Conservation (phyloP, 2,329 filamentous ascomycete genomes). For the Fusarium sp. region DNA sequence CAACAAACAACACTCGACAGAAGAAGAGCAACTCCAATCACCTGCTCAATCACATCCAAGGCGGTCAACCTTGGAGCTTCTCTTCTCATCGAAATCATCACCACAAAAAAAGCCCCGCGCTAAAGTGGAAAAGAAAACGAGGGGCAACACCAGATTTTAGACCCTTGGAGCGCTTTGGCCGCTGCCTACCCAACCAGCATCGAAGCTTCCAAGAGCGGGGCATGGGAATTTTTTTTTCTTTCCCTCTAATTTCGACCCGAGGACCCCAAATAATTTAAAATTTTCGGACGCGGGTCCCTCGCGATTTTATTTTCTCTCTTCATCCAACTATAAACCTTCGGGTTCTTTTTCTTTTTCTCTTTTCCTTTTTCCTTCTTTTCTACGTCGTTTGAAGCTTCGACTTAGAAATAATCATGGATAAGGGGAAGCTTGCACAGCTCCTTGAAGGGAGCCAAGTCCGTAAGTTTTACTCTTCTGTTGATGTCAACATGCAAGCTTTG, state of each 20-base stretch:
- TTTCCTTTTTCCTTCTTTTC: slow-evolving; percentile 26
- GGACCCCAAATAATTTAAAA: slow-evolving; percentile 37
- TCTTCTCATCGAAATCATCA: slow-evolving; percentile 22
- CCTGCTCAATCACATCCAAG: background rate
- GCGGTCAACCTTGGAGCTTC: slow-evolving; percentile 20
- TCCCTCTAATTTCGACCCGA: slow-evolving; percentile 31
- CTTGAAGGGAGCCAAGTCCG: slow-evolving; percentile 89
- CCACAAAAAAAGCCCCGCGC: slow-evolving; percentile 41
- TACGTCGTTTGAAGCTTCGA: slow-evolving; percentile 40
- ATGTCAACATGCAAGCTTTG: slow-evolving; percentile 9
- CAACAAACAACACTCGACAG: background rate
- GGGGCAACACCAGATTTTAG: slow-evolving; percentile 35
- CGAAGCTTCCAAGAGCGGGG: slow-evolving; percentile 34
- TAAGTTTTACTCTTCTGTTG: slow-evolving; percentile 60
- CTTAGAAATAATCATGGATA: slow-evolving; percentile 53
- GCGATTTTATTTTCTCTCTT: slow-evolving; percentile 29
- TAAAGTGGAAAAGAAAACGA: slow-evolving; percentile 34
- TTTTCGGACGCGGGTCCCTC: slow-evolving; percentile 39
- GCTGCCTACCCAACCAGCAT: slow-evolving; percentile 19
- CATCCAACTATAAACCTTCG: slow-evolving; percentile 37
- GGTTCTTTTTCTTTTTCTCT: slow-evolving; percentile 27
- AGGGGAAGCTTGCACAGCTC: slow-evolving; percentile 83
- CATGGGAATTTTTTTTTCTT: slow-evolving; percentile 34
- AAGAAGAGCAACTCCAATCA: background rate
- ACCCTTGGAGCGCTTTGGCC: slow-evolving; percentile 12